These are phyloP conservation scores for Apiospora kogelbergensis DNA, from an alignment of 2,329 filamentous ascomycete species.

Conservation along the genomic window DNA sequence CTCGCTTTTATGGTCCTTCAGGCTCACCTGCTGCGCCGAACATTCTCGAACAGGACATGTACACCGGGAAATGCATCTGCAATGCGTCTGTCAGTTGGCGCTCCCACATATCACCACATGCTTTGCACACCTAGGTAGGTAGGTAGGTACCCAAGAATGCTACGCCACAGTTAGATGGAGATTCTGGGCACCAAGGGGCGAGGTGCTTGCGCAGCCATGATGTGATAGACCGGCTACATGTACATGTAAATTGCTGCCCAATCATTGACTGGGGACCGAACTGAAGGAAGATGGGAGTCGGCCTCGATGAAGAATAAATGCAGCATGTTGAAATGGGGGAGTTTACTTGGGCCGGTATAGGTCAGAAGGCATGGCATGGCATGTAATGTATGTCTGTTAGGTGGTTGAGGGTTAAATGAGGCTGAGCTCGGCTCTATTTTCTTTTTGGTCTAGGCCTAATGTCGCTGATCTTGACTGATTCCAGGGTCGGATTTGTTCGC, in stretches of 20 bases:
- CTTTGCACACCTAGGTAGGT: neutral
- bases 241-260: neutral
- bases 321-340: neutral
- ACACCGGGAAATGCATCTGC: too few species aligned
- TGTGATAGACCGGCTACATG: too few species aligned
- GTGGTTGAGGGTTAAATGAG: neutral
- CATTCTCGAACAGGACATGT: neutral
- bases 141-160: neutral
- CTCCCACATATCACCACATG: neutral
- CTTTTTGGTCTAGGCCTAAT: slow-evolving; percentile 1
- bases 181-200: neutral
- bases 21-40: neutral
- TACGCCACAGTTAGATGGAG: neutral
- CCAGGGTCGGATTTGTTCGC: slow-evolving; percentile 2
- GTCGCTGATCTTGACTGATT: slow-evolving; percentile 7
- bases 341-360: neutral
- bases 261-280: neutral
- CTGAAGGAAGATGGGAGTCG: neutral
- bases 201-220: neutral
- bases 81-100: neutral
- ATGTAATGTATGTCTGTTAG: neutral
- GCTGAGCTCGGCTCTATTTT: slow-evolving; percentile 1
- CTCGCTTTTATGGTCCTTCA: neutral
- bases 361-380: too few species aligned
- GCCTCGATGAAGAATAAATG: neutral